These are phyloP conservation scores for Vanderwaltozyma polyspora DNA, from an alignment of 805 yeast genomes.

Conservation along the genomic window DNA sequence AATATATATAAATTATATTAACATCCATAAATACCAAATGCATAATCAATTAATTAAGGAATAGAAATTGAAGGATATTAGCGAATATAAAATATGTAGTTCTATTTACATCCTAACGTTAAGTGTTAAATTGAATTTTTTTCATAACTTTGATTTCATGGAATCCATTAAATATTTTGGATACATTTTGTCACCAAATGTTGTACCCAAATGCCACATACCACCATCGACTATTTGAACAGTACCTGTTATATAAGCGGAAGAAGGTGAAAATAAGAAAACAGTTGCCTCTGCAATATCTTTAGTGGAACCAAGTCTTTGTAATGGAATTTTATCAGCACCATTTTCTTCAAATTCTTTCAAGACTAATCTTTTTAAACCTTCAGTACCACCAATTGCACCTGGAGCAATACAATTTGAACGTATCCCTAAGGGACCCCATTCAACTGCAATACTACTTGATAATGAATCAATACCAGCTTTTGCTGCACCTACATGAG, in stretches of 20 bases:
- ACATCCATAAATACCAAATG: too few species aligned
- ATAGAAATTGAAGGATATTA: too few species aligned
- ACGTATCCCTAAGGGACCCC: slow-evolving; percentile 82
- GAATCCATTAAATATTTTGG: slow-evolving; percentile 32
- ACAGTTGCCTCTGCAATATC: slow-evolving; percentile 88
- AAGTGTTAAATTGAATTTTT: too few species aligned
- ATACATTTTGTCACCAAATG: slow-evolving; percentile 29
- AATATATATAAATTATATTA: too few species aligned
- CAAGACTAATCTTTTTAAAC: slow-evolving; percentile 51
- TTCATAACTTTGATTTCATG: slow-evolving; percentile 31
- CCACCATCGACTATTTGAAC: slow-evolving; percentile 83
- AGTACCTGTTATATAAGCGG: slow-evolving; percentile 66
- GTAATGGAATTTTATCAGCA: slow-evolving; percentile 40
- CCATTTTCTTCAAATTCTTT: slow-evolving; percentile 32
- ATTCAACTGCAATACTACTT: slow-evolving; percentile 76
- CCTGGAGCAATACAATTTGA: slow-evolving; percentile 89
- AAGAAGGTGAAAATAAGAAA: slow-evolving; percentile 74
- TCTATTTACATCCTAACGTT: too few species aligned
- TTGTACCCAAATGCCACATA: slow-evolving; percentile 66
- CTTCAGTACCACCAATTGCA: slow-evolving; percentile 79
- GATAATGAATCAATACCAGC: slow-evolving; percentile 89
- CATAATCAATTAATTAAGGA: too few species aligned
- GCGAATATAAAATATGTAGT: too few species aligned
- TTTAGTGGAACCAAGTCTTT: slow-evolving; percentile 52
- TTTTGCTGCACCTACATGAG: slow-evolving; percentile 90